These are phyloP conservation scores for Nitzschia palea DNA, from an alignment of 108 stramenopile genomes.

Conservation along the genomic window DNA sequence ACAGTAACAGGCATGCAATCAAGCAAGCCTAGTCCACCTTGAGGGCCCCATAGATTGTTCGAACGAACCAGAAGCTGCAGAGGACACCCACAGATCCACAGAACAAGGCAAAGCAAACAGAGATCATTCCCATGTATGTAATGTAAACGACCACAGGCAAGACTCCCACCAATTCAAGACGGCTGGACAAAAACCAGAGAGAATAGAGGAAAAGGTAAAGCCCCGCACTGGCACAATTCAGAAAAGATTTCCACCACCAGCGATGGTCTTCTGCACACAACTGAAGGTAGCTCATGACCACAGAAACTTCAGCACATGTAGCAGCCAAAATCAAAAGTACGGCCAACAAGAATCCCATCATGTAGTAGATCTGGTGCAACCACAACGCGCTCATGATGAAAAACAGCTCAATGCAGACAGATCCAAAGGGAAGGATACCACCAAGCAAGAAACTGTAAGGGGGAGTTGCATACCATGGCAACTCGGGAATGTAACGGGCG, in stretches of 20 bases:
- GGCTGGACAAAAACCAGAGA: slow-evolving; percentile 86
- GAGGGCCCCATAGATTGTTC: slow-evolving; percentile 50
- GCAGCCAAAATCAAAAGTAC: slow-evolving; percentile 91
- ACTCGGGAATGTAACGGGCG: slow-evolving; percentile 86
- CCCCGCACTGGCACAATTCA: slow-evolving; percentile 90
- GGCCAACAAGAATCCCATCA: slow-evolving; percentile 96
- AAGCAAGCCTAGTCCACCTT: slow-evolving; percentile 48
- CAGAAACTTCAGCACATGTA: slow-evolving; percentile 94
- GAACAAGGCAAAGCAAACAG: slow-evolving; percentile 83
- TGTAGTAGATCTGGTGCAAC: slow-evolving; percentile 98
- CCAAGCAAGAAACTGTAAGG: slow-evolving; percentile 46
- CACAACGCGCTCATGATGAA: slow-evolving; percentile 98
- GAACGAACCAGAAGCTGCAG: slow-evolving; percentile 75
- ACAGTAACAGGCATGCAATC: no score
- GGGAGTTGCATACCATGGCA: slow-evolving; percentile 86
- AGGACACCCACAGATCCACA: slow-evolving; percentile 92
- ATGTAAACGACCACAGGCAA: slow-evolving; percentile 92
- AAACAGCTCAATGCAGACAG: slow-evolving; percentile 97
- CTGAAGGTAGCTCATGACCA: slow-evolving; percentile 98
- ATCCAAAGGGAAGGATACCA: slow-evolving; percentile 98
- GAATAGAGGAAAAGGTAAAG: slow-evolving; percentile 94
- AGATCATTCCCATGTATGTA: slow-evolving; percentile 96
- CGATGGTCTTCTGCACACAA: slow-evolving; percentile 96
- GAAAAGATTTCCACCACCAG: slow-evolving; percentile 99
- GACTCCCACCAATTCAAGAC: slow-evolving; percentile 84